phyloP scores from a whole-genome alignment of 352 stramenopile genomes.

The Globisporangium yorkense region DNA sequence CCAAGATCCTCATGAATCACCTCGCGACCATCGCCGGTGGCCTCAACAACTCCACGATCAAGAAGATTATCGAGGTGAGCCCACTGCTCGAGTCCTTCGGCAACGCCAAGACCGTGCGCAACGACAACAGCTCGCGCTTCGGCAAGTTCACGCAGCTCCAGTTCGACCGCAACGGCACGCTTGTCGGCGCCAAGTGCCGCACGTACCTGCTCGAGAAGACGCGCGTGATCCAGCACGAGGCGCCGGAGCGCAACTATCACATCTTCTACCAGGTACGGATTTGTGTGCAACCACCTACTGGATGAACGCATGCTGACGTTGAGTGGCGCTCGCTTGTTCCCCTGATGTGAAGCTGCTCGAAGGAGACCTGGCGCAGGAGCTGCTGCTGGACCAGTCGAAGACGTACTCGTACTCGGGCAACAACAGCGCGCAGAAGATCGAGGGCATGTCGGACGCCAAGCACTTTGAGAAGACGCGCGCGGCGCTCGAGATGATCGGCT shows the following conservation, averaged over 20 bases:
- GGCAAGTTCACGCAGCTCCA: conserved; percentile 56
- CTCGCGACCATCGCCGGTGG: conserved; percentile 63
- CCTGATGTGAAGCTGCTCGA: conserved; percentile 29
- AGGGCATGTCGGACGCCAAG: conserved; percentile 65
- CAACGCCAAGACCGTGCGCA: conserved; percentile 55
- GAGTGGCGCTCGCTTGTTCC: not conserved
- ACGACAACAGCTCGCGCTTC: conserved; percentile 46
- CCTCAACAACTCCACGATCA: conserved; percentile 68
- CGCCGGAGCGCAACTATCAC: conserved; percentile 94
- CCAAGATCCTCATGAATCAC: conserved; percentile 88
- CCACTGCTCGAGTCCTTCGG: conserved; percentile 82
- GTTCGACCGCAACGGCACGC: conserved; percentile 52
- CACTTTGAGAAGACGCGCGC: conserved; percentile 81
- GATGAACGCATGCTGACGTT: not conserved
- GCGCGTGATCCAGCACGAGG: conserved; percentile 92
- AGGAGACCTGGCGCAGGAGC: conserved; percentile 37
- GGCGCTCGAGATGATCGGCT: conserved; percentile 77
- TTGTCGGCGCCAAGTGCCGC: conserved; percentile 92
- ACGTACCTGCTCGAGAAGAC: conserved; percentile 98
- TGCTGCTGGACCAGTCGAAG: conserved; percentile 42
- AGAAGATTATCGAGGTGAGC: conserved; percentile 81
- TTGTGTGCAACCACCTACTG: not conserved
- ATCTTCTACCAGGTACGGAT: conserved; percentile 90
- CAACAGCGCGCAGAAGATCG: conserved; percentile 58
- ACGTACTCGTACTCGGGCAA: conserved; percentile 65